These are phyloP conservation scores for Pseudocercospora fuligena DNA, from an alignment of 2,329 filamentous ascomycete species.

Conservation along the genomic window DNA sequence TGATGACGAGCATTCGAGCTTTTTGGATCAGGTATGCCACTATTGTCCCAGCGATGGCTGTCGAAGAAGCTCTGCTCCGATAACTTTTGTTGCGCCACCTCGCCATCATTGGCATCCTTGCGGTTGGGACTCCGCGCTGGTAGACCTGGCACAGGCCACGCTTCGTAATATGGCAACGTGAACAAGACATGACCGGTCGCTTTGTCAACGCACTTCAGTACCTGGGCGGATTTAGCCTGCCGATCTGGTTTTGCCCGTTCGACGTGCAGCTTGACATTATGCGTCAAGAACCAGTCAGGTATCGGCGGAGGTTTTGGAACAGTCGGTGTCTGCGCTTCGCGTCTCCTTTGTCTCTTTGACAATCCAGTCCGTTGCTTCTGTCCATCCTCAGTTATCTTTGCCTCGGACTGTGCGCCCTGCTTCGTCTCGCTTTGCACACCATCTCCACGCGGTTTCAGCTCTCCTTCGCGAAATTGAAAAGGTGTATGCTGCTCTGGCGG, in stretches of 20 bases:
- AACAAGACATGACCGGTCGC: conserved; percentile 41
- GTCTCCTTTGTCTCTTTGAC: conserved; percentile 28
- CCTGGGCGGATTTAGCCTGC: conserved; percentile 25
- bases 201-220: conserved; percentile 37
- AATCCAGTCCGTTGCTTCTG: conserved; percentile 26
- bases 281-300: conserved; percentile 45
- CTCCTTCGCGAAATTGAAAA: conserved; percentile 29
- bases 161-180: conserved; percentile 35
- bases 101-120: neutral
- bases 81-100: conserved; percentile 17
- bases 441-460: conserved; percentile 26
- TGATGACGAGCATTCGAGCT: neutral
- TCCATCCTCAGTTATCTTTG: conserved; percentile 17
- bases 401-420: neutral
- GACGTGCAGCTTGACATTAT: conserved; percentile 41
- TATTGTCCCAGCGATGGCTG: conserved; percentile 20
- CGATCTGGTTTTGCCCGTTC: conserved; percentile 23
- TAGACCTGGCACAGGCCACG: conserved; percentile 24
- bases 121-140: conserved; percentile 1
- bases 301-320: conserved; percentile 40
- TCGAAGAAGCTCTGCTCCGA: conserved; percentile 32
- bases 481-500: conserved; percentile 28
- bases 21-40: neutral
- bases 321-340: conserved; percentile 18
- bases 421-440: conserved; percentile 16